These are phyloP conservation scores for Nadsonia commutata DNA, from an alignment of 1,139 yeast species.

Conservation along the genomic window DNA sequence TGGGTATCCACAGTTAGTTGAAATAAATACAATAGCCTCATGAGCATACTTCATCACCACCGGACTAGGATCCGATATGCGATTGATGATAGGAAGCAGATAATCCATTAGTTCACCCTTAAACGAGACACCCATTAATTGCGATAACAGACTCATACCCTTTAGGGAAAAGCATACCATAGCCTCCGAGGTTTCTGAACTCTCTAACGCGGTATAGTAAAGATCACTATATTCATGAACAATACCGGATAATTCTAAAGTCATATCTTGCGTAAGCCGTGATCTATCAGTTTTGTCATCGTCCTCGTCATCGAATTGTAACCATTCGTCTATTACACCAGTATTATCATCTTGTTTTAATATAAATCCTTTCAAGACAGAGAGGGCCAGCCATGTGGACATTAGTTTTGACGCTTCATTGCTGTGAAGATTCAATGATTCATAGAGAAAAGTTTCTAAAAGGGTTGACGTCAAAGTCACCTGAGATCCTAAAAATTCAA, in stretches of 20 bases:
- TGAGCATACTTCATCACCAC: slow-evolving; percentile 34
- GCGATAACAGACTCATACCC: slow-evolving; percentile 28
- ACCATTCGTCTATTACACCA: background rate
- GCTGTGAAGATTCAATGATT: background rate
- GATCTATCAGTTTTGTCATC: background rate
- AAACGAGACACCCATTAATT: slow-evolving; percentile 28
- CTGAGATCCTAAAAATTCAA: background rate
- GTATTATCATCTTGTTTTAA: background rate
- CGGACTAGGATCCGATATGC: slow-evolving; percentile 34
- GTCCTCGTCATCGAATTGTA: background rate
- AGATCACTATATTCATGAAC: slow-evolving; percentile 1
- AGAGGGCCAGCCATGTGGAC: background rate
- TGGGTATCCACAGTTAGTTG: slow-evolving; percentile 40
- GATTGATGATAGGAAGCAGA: slow-evolving; percentile 40
- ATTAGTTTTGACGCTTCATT: background rate
- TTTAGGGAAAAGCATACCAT: slow-evolving; percentile 21
- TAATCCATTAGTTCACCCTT: slow-evolving; percentile 37
- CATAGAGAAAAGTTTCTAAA: background rate
- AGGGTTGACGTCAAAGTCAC: background rate
- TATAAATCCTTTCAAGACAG: background rate
- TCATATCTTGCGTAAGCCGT: too few relatives aligned
- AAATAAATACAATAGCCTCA: slow-evolving; percentile 30
- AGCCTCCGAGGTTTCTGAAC: background rate
- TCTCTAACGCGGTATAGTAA: background rate
- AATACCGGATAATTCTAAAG: background rate